Conservation (phyloP, 371 early-diverging fungal genomes). For the Coemansia sp. region DNA sequence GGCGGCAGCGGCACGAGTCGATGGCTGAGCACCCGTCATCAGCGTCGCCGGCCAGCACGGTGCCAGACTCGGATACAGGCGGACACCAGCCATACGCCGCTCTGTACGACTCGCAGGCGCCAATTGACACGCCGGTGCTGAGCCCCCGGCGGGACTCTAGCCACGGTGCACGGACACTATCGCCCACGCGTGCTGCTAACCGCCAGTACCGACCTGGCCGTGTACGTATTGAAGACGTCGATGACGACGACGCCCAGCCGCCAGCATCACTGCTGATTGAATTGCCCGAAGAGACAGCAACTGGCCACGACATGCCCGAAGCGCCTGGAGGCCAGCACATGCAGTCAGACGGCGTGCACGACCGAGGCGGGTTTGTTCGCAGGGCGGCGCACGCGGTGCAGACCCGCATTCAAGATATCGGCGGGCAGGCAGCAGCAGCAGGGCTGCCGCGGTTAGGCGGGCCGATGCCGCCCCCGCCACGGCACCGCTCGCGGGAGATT, state of each 20-base stretch:
- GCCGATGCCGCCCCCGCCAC: conserved; percentile 38
- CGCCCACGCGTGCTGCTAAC: background rate
- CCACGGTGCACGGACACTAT: conserved; percentile 2
- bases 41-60: conserved; percentile 22
- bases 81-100: conserved; percentile 8
- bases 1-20: conserved; percentile 31
- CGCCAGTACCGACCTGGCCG: background rate
- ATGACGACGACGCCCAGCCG: conserved; percentile 28
- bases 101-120: conserved; percentile 20
- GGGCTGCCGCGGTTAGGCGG: conserved; percentile 29
- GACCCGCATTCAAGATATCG: conserved; percentile 36
- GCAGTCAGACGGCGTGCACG: conserved; percentile 4
- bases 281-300: conserved; percentile 6
- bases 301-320: background rate
- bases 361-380: conserved; percentile 26
- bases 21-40: conserved; percentile 12
- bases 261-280: conserved; percentile 44
- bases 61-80: conserved; percentile 6
- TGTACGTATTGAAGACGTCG: background rate
- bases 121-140: conserved; percentile 14
- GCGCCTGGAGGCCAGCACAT: background rate
- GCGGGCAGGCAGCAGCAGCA: conserved; percentile 35
- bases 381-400: conserved; percentile 42
- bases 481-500: conserved; percentile 15
- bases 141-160: conserved; percentile 5